Evolutionary conservation across 208 protist genomes (phyloP).

Genomic region (Tritrichomonas foetus): DNA sequence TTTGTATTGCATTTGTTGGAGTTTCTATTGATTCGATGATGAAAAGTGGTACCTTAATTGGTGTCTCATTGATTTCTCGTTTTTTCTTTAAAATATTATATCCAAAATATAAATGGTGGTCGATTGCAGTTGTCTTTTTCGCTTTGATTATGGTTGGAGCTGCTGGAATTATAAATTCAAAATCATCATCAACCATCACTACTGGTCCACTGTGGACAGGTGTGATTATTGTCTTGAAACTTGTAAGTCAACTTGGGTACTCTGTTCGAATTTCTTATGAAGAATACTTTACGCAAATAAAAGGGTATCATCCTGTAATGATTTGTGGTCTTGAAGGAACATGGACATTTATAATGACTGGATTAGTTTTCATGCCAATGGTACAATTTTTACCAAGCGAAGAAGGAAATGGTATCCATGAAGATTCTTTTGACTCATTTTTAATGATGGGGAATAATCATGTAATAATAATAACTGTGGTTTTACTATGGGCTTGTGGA

Average conservation of each 20-base stretch:
- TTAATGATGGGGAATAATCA: neutral
- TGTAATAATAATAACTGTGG: too few species aligned
- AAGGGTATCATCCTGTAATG: neutral
- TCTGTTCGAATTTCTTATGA: neutral
- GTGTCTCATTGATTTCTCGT: neutral
- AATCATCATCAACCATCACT: neutral
- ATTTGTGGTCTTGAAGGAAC: neutral
- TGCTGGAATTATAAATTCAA: neutral
- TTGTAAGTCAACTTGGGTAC: neutral
- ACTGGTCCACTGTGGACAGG: neutral
- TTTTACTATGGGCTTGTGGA: too few species aligned
- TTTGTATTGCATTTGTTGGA: neutral
- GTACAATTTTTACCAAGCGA: neutral
- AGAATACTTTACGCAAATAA: neutral
- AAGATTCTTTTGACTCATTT: neutral
- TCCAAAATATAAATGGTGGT: neutral
- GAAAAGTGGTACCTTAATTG: neutral
- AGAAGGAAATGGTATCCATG: neutral
- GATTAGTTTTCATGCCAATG: neutral
- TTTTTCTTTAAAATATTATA: neutral
- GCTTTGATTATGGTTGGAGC: neutral
- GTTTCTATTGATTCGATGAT: neutral
- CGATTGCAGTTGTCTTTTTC: neutral
- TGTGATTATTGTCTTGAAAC: neutral
- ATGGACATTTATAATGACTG: neutral